Base-by-base conservation (phyloP, 306 rosid species). In the Lathyrus aphaca region DNA sequence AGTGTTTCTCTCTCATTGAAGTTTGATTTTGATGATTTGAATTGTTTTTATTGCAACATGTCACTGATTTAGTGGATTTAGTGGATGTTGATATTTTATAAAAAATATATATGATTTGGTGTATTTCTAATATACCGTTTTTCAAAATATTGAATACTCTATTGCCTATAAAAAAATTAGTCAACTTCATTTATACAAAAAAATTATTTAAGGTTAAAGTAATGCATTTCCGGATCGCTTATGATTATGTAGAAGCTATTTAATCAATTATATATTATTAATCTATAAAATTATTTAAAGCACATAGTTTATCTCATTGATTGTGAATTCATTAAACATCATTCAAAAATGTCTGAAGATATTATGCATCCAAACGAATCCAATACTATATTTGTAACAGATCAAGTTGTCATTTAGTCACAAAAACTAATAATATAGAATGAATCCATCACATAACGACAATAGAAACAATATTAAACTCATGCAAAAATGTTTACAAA, bases 401-500 rank as follows among this genome's bases (percentile, higher is more conserved):
- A 9, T 6, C 67, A 11, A 38, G 15, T 38, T 38, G 67, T 38
- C 67, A 17, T 17, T 38, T 61, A 0, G 68, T 38, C 30, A 19
- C 49, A 63, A 21, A 11, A 15, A 48, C 11, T 27, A 46, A 59
- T 48, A 69, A 59, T 68, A 54, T 30, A 65, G 56, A 70, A 58
- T 32, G 32, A 15, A 63, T 65, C 32, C 3, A 69, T 5, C 64
- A 56, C 30, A 40, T 66, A 39, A 17, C 32, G 69, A 69, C 78
- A 53, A 4, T 6, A 23, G 9, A 27, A 30, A 21, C 3, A 56
- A 40, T n/a, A 44, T 19, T 21, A 21, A 21, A 21, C 23, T 21
- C 23, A 21, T n/a, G n/a, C 1, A 21, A 21, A 21, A 21, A 21
- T 21, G 23, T 21, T 21, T 21, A 21, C 23, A 21, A 21, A 21